Conservation (phyloP, 768 basidiomycete genomes). For the Kwoniella europaea region DNA sequence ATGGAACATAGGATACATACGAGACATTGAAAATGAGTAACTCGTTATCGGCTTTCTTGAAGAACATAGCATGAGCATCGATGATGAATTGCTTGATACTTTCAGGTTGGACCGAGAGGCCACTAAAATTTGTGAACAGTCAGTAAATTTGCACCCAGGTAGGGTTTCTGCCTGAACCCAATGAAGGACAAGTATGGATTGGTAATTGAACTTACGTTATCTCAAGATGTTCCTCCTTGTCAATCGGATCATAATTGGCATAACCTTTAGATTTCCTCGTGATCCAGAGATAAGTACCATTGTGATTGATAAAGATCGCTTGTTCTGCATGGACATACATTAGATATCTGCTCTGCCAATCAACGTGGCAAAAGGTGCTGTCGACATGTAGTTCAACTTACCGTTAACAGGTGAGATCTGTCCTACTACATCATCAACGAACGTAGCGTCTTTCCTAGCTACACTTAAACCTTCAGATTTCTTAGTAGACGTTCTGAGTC, state of each 20-base stretch:
- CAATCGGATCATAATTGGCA: background rate
- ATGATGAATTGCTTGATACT: slow-evolving; percentile 30
- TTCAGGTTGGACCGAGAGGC: slow-evolving; percentile 2
- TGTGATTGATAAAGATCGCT: slow-evolving; percentile 26
- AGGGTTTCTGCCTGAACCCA: background rate
- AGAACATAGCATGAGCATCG: slow-evolving; percentile 30
- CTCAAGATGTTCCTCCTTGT: slow-evolving; percentile 8
- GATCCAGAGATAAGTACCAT: slow-evolving; percentile 36
- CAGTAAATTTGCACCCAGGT: background rate
- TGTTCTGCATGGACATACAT: slow-evolving; percentile 10
- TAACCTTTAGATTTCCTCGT: background rate
- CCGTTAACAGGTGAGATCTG: slow-evolving; percentile 36
- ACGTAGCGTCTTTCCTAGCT: slow-evolving; percentile 17
- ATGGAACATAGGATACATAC: too few species aligned
- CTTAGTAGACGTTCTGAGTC: background rate
- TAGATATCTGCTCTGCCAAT: background rate
- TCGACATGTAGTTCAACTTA: slow-evolving; percentile 14
- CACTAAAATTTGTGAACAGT: background rate
- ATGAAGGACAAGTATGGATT: background rate
- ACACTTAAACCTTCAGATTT: background rate
- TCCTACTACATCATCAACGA: slow-evolving; percentile 27
- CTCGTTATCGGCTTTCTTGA: slow-evolving; percentile 27
- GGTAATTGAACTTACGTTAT: background rate
- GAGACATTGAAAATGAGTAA: slow-evolving; percentile 23
- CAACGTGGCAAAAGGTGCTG: too few species aligned